Evolutionary conservation across 2,329 filamentous ascomycete genomes (phyloP).

Genomic region (Fusarium globosum): DNA sequence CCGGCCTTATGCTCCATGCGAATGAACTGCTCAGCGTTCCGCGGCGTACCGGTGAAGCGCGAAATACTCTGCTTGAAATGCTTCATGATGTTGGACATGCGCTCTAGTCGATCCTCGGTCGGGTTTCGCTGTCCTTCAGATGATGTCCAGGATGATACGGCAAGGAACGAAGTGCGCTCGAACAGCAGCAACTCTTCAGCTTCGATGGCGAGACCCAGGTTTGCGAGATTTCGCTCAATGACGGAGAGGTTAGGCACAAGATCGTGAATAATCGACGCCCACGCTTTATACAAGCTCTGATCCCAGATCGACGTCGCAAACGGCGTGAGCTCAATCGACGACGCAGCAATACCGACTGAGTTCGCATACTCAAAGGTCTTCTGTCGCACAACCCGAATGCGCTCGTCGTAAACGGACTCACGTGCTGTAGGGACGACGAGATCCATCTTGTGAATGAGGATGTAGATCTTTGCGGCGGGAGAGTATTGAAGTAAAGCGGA

Average conservation of each 20-base stretch:
- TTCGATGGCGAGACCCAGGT: conserved; percentile 86
- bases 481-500: conserved; percentile 89
- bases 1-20: conserved; percentile 84
- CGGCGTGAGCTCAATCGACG: conserved; percentile 76
- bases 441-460: conserved; percentile 99
- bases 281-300: conserved; percentile 96
- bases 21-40: conserved; percentile 82
- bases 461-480: conserved; percentile 84
- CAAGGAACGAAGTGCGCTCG: conserved; percentile 94
- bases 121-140: conserved; percentile 82
- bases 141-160: conserved; percentile 91
- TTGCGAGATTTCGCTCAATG: conserved; percentile 86
- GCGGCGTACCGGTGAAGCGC: conserved; percentile 82
- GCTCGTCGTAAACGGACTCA: conserved; percentile 85
- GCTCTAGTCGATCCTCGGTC: conserved; percentile 91
- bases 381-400: conserved; percentile 78
- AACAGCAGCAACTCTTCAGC: conserved; percentile 95
- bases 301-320: conserved; percentile 99
- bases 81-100: conserved; percentile 96
- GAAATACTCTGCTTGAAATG: conserved; percentile 91
- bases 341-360: conserved; percentile 48
- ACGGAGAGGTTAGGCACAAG: conserved; percentile 92
- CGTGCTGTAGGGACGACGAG: conserved; percentile 85
- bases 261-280: conserved; percentile 98
- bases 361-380: conserved; percentile 71